These are phyloP conservation scores for Aspergillus baeticus DNA, from an alignment of 495 filamentous ascomycete genomes.

Conservation along the genomic window DNA sequence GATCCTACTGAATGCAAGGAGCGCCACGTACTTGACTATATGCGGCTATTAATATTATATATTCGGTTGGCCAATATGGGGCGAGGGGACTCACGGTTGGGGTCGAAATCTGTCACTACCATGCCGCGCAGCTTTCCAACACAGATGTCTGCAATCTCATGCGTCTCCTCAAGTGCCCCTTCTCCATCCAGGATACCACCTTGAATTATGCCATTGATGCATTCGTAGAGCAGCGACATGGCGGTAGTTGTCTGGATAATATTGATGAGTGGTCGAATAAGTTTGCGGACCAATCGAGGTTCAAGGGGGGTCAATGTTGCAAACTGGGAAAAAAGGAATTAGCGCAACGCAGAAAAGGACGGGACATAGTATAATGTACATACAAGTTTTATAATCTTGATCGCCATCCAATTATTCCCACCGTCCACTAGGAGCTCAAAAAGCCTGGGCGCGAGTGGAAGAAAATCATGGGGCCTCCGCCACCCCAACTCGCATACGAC, in stretches of 20 bases:
- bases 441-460: slow-evolving; percentile 84
- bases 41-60: background rate
- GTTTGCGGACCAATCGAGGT: slow-evolving; percentile 84
- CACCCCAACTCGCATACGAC: slow-evolving; percentile 96
- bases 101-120: slow-evolving; percentile 87
- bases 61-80: background rate
- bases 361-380: slow-evolving; percentile 23
- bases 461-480: slow-evolving; percentile 88
- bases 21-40: slow-evolving; percentile 92
- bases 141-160: slow-evolving; percentile 92
- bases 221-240: slow-evolving; percentile 96
- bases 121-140: slow-evolving; percentile 91
- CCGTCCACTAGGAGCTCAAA: slow-evolving; percentile 91
- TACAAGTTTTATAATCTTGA: slow-evolving; percentile 96
- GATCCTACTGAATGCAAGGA: slow-evolving; percentile 92
- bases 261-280: slow-evolving; percentile 90
- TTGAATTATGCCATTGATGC: slow-evolving; percentile 96
- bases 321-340: slow-evolving; percentile 67
- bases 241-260: slow-evolving; percentile 92
- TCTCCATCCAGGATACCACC: slow-evolving; percentile 85
- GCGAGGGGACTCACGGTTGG: slow-evolving; percentile 87
- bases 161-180: slow-evolving; percentile 72
- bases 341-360: slow-evolving; percentile 7
- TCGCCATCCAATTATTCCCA: slow-evolving; percentile 99
- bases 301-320: slow-evolving; percentile 91